phyloP scores from a whole-genome alignment of 345 rosid species.

The Melaleuca alternifolia region DNA sequence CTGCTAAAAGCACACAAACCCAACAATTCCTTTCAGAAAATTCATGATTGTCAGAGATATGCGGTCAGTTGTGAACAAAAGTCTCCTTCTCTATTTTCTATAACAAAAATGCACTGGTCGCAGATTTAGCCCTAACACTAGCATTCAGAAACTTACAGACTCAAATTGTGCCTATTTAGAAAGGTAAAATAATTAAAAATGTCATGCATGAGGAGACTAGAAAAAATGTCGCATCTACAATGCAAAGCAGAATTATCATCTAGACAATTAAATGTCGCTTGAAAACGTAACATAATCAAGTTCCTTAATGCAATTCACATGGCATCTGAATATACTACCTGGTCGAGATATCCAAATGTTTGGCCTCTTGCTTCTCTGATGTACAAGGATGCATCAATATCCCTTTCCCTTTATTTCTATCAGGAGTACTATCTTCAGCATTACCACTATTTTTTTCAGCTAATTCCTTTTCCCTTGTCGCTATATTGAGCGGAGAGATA shows the following conservation, averaged over 20 bases:
- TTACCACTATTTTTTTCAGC: conserved; percentile 15
- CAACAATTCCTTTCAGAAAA: not conserved
- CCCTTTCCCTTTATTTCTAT: conserved; percentile 44
- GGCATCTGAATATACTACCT: conserved; percentile 23
- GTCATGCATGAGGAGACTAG: not conserved
- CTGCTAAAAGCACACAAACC: not conserved
- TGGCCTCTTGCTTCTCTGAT: conserved; percentile 10
- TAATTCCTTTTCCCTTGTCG: conserved; percentile 31
- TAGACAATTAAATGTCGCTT: not conserved
- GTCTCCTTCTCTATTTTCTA: not conserved
- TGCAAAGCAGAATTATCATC: not conserved
- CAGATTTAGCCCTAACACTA: not conserved
- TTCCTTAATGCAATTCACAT: not conserved
- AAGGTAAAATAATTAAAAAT: not conserved
- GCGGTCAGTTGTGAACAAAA: not conserved
- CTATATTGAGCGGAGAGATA: conserved; percentile 67
- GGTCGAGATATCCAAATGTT: conserved; percentile 8
- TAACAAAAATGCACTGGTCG: not conserved
- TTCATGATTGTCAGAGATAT: not conserved
- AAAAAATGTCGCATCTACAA: not conserved
- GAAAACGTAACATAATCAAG: not conserved
- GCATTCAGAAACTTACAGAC: not conserved
- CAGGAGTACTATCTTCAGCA: conserved; percentile 5
- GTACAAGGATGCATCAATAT: conserved; percentile 11
- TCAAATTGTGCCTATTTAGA: not conserved